Evolutionary conservation across 208 protist species (phyloP).

Genomic region (Lotmaria passim): DNA sequence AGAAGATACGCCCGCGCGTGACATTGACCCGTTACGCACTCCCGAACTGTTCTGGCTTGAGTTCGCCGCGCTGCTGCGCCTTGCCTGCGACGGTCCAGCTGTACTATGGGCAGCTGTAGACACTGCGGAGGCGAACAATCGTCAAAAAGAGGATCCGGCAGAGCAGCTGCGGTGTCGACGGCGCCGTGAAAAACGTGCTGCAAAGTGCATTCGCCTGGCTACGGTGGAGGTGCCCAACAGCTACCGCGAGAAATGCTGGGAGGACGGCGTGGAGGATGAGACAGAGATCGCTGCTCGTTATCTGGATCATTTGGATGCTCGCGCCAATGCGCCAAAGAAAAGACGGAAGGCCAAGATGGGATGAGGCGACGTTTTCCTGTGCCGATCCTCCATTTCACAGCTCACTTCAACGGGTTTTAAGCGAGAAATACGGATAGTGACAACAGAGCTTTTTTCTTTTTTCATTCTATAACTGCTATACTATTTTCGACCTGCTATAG

Average conservation of each 20-base stretch:
- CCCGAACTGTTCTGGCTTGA: conserved; percentile 31
- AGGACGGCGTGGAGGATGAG: conserved; percentile 50
- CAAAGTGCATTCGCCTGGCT: conserved; percentile 31
- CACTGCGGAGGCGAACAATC: conserved; percentile 30
- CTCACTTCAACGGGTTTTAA: no score
- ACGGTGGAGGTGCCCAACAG: conserved; percentile 27
- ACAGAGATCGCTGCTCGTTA: conserved; percentile 34
- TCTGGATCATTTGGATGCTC: conserved; percentile 18
- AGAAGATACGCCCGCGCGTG: no score
- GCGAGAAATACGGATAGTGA: no score
- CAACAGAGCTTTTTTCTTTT: no score
- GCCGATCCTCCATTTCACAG: no score
- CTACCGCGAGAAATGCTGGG: conserved; percentile 41
- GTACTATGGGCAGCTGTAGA: conserved; percentile 29
- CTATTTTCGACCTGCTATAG: no score
- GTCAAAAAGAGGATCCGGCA: conserved; percentile 15
- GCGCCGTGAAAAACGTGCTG: conserved; percentile 22
- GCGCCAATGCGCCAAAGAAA: neutral
- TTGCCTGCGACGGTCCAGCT: conserved; percentile 22
- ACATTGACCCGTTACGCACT: conserved; percentile 10
- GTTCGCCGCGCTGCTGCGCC: conserved; percentile 19
- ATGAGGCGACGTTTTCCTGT: neutral
- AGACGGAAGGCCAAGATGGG: neutral
- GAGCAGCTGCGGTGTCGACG: conserved; percentile 23
- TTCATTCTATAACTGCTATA: no score